Percentiles rank a stretch among this genome's conserved stretches.
Conservation (phyloP, 169 alveolate genomes). For the Cardiosporidium cionae region DNA sequence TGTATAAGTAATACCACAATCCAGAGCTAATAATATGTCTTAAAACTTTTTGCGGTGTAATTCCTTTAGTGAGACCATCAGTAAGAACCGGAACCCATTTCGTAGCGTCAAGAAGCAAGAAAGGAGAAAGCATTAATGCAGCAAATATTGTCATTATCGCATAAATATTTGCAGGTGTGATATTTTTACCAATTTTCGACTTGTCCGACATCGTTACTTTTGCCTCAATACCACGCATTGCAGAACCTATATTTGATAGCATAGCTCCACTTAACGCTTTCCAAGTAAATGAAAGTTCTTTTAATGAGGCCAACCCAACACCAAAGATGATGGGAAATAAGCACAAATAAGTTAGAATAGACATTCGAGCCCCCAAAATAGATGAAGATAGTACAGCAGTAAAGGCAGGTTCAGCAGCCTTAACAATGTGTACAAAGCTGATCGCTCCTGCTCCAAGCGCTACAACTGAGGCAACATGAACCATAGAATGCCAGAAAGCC, state of each 20-base stretch:
- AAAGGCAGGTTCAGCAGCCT: conserved; percentile 53
- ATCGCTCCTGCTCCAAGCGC: conserved; percentile 62
- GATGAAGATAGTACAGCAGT: conserved; percentile 43
- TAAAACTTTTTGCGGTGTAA: background rate
- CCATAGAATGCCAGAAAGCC: conserved; percentile 54
- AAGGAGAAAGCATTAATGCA: background rate
- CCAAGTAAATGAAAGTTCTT: no score
- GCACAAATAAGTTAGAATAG: conserved; percentile 45
- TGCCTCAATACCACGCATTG: background rate
- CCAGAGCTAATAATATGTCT: background rate
- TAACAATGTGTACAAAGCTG: conserved; percentile 50
- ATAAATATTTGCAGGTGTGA: background rate
- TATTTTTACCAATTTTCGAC: background rate
- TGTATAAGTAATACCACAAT: background rate
- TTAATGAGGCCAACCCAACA: conserved; percentile 56
- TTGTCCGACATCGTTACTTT: background rate
- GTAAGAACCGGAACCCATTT: background rate
- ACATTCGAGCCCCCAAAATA: conserved; percentile 34
- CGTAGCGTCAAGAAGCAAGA: background rate
- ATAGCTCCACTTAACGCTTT: background rate
- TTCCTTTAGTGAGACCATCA: background rate
- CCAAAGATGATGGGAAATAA: conserved; percentile 57
- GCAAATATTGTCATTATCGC: background rate
- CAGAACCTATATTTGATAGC: background rate
- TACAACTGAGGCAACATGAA: conserved; percentile 59